A percentile compares a stretch with the other conserved stretches of the same genome.
Evolutionary conservation across 2,329 filamentous ascomycete species (phyloP).

Genomic region (Exophiala lecanii-corni): DNA sequence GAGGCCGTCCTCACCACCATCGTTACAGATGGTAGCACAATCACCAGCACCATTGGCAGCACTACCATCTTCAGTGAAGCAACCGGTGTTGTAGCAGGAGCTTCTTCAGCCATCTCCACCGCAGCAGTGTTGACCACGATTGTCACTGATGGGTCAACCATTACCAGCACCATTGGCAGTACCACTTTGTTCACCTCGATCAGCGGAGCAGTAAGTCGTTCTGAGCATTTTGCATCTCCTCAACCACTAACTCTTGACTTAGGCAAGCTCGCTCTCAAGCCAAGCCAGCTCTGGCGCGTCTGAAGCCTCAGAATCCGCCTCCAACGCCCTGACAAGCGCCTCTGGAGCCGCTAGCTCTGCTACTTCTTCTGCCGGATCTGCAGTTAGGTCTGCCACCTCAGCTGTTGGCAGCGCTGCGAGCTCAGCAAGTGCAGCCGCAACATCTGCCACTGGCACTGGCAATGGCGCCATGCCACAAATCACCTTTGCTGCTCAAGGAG

Average conservation of each 20-base stretch:
- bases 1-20: constrained; percentile 22
- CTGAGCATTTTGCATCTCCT: constrained; percentile 15
- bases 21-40: constrained; percentile 24
- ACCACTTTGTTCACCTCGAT: constrained; percentile 16
- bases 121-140: constrained; percentile 14
- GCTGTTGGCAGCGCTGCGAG: constrained; percentile 19
- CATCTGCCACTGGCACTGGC: constrained; percentile 3
- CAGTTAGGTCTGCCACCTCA: constrained; percentile 13
- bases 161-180: constrained; percentile 16
- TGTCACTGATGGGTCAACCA: constrained; percentile 15
- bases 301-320: constrained; percentile 14
- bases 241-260: background rate
- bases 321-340: constrained; percentile 12
- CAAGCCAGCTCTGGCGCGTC: constrained; percentile 18
- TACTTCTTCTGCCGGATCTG: constrained; percentile 20
- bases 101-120: constrained; percentile 15
- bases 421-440: constrained; percentile 10
- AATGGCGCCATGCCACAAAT: constrained; percentile 22
- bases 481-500: constrained; percentile 24
- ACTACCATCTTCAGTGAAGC: constrained; percentile 23
- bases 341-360: constrained; percentile 23
- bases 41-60: constrained; percentile 23
- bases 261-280: constrained; percentile 7
- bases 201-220: constrained; percentile 8
- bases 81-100: constrained; percentile 8